Percentiles rank a stretch among this genome's conserved stretches.
Conservation (phyloP, 352 stramenopile genomes). For the Phytophthora meadii region DNA sequence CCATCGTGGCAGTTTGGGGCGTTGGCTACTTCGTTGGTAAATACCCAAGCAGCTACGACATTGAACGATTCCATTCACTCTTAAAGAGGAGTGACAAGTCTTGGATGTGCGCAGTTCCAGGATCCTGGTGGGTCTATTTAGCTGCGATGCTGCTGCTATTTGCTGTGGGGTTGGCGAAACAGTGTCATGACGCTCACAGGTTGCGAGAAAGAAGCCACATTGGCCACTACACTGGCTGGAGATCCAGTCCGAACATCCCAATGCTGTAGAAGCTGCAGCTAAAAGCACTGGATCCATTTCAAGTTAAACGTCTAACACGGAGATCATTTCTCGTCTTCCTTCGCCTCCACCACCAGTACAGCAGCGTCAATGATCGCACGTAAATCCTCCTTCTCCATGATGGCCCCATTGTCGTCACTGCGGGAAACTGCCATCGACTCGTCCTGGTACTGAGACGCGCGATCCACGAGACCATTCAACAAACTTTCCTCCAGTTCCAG, state of each 20-base stretch:
- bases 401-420: slow-evolving; percentile 35
- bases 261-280: slow-evolving; percentile 17
- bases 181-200: slow-evolving; percentile 30
- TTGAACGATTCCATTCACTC: slow-evolving; percentile 51
- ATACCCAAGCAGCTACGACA: slow-evolving; percentile 68
- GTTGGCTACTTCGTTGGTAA: slow-evolving; percentile 77
- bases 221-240: slow-evolving; percentile 31
- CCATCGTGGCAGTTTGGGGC: slow-evolving; percentile 53
- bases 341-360: slow-evolving; percentile 36
- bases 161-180: slow-evolving; percentile 45
- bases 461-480: slow-evolving; percentile 61
- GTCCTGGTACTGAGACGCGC: slow-evolving; percentile 60
- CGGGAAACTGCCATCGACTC: slow-evolving; percentile 42
- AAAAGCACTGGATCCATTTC: slow-evolving; percentile 16
- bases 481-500: slow-evolving; percentile 68
- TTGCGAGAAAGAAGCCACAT: slow-evolving; percentile 23
- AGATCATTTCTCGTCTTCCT: slow-evolving; percentile 29
- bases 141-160: slow-evolving; percentile 55
- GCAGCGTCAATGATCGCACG: slow-evolving; percentile 59
- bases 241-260: slow-evolving; percentile 17
- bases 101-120: slow-evolving; percentile 56
- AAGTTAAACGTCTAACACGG: slow-evolving; percentile 13
- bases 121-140: slow-evolving; percentile 74
- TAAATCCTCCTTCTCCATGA: slow-evolving; percentile 74
- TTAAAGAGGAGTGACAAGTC: slow-evolving; percentile 2